These are phyloP conservation scores for Oryza meyeriana DNA, from an alignment of 176 grass and related monocot genomes.

Conservation along the genomic window DNA sequence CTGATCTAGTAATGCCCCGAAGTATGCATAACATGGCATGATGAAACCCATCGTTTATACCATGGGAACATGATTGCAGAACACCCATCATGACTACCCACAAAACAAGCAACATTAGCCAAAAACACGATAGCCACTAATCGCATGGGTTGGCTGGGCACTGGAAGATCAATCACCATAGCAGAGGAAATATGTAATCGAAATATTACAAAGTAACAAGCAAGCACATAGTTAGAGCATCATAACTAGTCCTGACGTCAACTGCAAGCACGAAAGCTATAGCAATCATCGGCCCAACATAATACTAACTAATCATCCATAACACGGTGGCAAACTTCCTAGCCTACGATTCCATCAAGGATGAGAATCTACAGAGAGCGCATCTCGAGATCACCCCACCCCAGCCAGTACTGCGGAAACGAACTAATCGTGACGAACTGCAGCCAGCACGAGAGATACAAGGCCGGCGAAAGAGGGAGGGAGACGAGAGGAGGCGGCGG, in stretches of 20 bases:
- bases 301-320: background rate
- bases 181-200: background rate
- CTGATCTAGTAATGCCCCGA: background rate
- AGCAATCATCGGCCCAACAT: background rate
- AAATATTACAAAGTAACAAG: background rate
- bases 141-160: background rate
- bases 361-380: background rate
- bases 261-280: background rate
- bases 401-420: too few species aligned
- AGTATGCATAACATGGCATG: too few species aligned
- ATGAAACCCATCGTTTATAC: too few species aligned
- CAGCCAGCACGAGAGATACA: background rate
- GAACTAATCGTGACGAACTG: too few species aligned
- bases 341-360: background rate
- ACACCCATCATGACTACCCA: background rate
- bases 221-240: background rate
- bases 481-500: background rate
- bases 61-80: background rate
- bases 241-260: background rate
- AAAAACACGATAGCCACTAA: background rate
- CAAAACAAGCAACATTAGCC: background rate
- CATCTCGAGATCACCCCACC: conserved; percentile 2
- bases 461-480: background rate
- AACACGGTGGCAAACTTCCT: background rate
- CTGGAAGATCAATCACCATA: background rate